A percentile compares a stretch with the other conserved stretches of the same genome.
These are phyloP conservation scores for Thozetella sp. DNA, from an alignment of 495 filamentous ascomycete genomes.

Conservation along the genomic window DNA sequence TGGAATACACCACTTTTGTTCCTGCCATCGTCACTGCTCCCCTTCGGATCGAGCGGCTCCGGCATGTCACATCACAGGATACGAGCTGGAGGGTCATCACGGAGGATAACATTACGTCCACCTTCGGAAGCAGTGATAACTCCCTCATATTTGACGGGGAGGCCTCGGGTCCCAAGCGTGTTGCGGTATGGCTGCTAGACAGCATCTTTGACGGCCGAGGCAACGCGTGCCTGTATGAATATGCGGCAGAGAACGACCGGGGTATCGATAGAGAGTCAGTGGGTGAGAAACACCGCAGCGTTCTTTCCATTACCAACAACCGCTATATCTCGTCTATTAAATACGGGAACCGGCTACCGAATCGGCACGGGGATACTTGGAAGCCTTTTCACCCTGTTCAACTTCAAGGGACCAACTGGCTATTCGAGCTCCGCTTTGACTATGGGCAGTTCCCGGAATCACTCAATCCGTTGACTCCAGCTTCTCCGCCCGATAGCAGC, in stretches of 20 bases:
- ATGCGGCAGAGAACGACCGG: constrained; percentile 1
- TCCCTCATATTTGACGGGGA: background rate
- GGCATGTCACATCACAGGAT: background rate
- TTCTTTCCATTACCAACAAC: background rate
- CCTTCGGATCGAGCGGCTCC: constrained; percentile 1
- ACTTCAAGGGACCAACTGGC: constrained; percentile 18
- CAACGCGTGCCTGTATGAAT: constrained; percentile 1
- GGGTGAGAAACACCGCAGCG: background rate
- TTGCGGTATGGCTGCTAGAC: background rate
- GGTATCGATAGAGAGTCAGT: background rate
- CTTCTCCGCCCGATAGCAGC: background rate
- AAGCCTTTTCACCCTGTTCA: background rate
- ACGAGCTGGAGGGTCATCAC: constrained; percentile 4
- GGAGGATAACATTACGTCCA: background rate
- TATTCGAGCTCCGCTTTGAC: constrained; percentile 36
- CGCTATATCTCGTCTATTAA: constrained; percentile 3
- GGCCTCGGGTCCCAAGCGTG: background rate
- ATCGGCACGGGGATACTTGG: background rate
- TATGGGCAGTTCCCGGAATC: too few species aligned
- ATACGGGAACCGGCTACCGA: constrained; percentile 5
- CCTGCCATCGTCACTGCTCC: background rate
- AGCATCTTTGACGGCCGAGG: background rate
- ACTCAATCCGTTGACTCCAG: constrained; percentile 16
- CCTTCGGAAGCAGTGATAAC: background rate
- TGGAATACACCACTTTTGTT: background rate